Percentiles rank a stretch among this genome's conserved stretches.
These are phyloP conservation scores for Pseudogymnoascus sp. DNA, from an alignment of 2,329 filamentous ascomycete genomes.

Conservation along the genomic window DNA sequence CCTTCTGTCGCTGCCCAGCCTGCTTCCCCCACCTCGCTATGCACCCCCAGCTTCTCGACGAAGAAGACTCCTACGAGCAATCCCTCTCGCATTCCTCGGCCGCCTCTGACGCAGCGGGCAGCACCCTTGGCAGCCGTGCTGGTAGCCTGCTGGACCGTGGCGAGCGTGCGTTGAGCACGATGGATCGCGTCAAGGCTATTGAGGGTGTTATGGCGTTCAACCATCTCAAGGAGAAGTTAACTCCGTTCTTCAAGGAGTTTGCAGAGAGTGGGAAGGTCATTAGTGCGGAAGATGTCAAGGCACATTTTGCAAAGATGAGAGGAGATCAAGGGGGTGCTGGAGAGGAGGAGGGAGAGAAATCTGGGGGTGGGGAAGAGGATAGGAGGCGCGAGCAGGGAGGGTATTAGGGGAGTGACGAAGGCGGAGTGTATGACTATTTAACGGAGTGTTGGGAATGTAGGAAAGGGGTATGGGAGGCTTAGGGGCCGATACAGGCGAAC, in stretches of 20 bases:
- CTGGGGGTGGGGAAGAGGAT: conserved; percentile 27
- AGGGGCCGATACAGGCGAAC: not conserved
- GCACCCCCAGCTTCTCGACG: conserved; percentile 79
- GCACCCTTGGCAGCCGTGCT: conserved; percentile 53
- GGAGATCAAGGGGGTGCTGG: conserved; percentile 62
- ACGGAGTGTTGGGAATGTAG: not conserved
- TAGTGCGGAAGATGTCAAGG: conserved; percentile 91
- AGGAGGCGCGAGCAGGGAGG: conserved; percentile 40
- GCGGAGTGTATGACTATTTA: conserved; percentile 3
- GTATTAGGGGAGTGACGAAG: conserved; percentile 18
- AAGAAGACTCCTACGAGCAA: conserved; percentile 91
- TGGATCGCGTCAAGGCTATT: conserved; percentile 88
- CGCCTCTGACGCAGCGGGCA: conserved; percentile 45
- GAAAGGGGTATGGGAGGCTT: not conserved
- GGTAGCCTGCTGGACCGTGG: conserved; percentile 84
- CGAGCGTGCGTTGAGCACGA: conserved; percentile 82
- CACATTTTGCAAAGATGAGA: conserved; percentile 87
- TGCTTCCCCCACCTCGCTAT: conserved; percentile 68
- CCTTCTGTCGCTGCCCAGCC: conserved; percentile 73
- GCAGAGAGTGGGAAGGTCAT: conserved; percentile 85
- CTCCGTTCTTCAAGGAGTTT: conserved; percentile 87
- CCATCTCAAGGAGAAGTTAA: conserved; percentile 90
- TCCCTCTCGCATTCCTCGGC: conserved; percentile 64
- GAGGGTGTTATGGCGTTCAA: conserved; percentile 99
- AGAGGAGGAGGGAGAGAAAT: conserved; percentile 18